Evolutionary conservation across 345 rosid genomes (phyloP).

Genomic region (Salix dunnii): DNA sequence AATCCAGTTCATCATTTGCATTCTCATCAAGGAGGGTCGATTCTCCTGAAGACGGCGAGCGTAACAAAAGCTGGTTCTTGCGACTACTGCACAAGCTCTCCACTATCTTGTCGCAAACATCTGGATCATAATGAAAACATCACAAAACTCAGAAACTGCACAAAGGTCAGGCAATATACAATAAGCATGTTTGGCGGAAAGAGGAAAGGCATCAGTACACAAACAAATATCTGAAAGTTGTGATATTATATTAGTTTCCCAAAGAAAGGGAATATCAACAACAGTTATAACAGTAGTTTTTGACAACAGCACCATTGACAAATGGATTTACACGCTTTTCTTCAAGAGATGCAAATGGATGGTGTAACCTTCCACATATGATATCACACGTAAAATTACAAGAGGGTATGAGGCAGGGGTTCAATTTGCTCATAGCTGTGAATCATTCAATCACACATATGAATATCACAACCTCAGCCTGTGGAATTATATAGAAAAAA

Average conservation of each 20-base stretch:
- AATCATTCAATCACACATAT: background rate
- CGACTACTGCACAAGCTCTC: constrained; percentile 77
- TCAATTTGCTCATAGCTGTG: background rate
- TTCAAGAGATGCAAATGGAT: background rate
- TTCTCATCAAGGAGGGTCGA: constrained; percentile 50
- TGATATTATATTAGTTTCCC: background rate
- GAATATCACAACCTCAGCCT: background rate
- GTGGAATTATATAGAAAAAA: background rate
- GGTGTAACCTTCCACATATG: background rate
- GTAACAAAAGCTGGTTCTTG: constrained; percentile 61
- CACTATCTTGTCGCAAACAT: constrained; percentile 75
- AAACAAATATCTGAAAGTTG: background rate
- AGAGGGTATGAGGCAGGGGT: background rate
- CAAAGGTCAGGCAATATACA: background rate
- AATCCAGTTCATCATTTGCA: constrained; percentile 65
- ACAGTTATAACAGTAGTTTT: background rate
- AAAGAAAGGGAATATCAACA: background rate
- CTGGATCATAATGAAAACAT: constrained; percentile 39
- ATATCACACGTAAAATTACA: background rate
- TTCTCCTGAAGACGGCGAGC: constrained; percentile 56
- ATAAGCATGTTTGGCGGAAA: background rate
- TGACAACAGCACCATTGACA: background rate
- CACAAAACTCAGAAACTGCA: background rate
- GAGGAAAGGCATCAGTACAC: background rate
- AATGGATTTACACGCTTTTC: background rate